Evolutionary conservation across 805 yeast species (phyloP).

Genomic region (Metschnikowia continentalis): DNA sequence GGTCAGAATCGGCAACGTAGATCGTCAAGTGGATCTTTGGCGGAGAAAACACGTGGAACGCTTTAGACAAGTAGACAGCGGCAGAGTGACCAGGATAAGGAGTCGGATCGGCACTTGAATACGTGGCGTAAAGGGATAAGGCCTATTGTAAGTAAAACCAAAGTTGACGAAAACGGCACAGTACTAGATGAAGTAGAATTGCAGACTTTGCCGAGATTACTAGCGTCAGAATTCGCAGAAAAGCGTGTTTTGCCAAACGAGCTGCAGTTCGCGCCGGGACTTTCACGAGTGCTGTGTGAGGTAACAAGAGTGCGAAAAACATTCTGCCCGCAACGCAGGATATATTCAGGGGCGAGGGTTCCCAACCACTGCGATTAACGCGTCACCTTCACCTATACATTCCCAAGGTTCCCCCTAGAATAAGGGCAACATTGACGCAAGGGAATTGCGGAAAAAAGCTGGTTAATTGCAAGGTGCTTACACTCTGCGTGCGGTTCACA

Average conservation of each 20-base stretch:
- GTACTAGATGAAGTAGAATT: neutral
- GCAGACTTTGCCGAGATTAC: conserved; percentile 5
- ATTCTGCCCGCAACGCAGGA: neutral
- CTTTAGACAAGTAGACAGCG: neutral
- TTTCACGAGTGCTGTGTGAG: neutral
- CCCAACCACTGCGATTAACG: neutral
- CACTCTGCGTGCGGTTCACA: too few relatives aligned
- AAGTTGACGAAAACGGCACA: neutral
- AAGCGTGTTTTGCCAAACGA: conserved; percentile 3
- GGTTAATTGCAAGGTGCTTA: too few relatives aligned
- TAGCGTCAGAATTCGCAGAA: conserved; percentile 4
- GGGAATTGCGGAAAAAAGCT: neutral
- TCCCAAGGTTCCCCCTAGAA: neutral
- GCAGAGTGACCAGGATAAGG: neutral
- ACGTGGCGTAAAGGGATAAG: neutral
- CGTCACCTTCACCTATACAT: neutral
- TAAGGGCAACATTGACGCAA: neutral
- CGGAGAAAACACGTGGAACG: neutral
- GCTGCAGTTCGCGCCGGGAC: conserved; percentile 4
- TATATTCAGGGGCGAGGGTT: conserved; percentile 1
- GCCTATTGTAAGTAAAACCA: neutral
- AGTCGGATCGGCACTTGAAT: neutral
- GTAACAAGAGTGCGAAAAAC: conserved; percentile 1
- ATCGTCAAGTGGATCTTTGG: neutral
- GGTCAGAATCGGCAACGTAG: neutral